These are phyloP conservation scores for Pichia sp. DNA, from an alignment of 1,139 yeast genomes.

Conservation along the genomic window DNA sequence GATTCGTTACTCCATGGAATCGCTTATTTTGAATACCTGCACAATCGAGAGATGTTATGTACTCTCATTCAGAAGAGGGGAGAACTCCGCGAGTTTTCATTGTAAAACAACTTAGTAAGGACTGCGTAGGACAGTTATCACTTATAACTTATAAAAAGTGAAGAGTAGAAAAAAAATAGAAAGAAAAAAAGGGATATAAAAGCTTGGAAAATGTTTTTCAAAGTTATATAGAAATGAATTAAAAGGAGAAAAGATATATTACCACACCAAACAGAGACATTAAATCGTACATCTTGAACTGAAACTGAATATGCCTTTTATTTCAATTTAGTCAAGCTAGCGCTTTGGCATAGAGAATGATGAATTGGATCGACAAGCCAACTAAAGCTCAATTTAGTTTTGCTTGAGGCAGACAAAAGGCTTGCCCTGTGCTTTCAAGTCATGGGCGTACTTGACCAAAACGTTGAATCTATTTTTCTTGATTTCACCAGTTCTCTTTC, in stretches of 20 bases:
- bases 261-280: neutral
- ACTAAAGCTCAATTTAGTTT: neutral
- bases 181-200: neutral
- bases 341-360: neutral
- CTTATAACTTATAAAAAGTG: neutral
- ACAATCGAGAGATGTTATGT: conserved; percentile 26
- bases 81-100: neutral
- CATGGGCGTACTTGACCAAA: conserved; percentile 28
- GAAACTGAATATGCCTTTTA: neutral
- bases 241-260: neutral
- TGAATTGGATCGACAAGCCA: neutral
- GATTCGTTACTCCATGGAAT: conserved; percentile 59
- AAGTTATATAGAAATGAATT: neutral
- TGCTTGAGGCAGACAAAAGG: conserved; percentile 24
- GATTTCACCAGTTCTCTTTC: conserved; percentile 25
- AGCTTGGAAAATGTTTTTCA: neutral
- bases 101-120: neutral
- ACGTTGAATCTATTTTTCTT: conserved; percentile 28
- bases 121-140: neutral
- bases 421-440: conserved; percentile 23
- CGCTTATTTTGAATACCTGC: conserved; percentile 49
- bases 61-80: neutral
- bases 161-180: neutral
- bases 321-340: neutral
- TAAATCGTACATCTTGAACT: neutral